Evolutionary conservation across 2,329 filamentous ascomycete species (phyloP), one percentile per base, ranked within the genome.

Genomic region (Fusarium lyarnte): DNA sequence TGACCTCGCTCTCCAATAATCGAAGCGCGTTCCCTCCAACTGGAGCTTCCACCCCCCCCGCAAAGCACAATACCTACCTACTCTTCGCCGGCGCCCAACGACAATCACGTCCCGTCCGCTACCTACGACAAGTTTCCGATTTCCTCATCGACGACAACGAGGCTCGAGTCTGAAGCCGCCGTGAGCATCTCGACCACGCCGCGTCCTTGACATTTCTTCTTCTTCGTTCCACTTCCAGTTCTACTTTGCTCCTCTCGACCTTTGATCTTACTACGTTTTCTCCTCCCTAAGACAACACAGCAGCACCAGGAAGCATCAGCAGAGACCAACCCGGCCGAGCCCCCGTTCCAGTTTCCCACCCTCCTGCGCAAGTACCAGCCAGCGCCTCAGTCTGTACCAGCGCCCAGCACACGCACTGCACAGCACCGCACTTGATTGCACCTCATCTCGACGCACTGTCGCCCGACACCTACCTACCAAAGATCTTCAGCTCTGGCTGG

Each of bases 401-500:
- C 70, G 69, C 68, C 61, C 57, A 70, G 61, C 31, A 53, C 49
- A 39, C 49, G 70, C 69, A 66, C 69, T 53, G 61, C 60, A 55
- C 46, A n/a, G 57, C 43, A 66, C 63, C 38, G 33, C 49, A 53
- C 49, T 67, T 57, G 53, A 67, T 53, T 53, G 64, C 63, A 67
- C 43, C 57, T 41, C 49, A 63, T 51, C 57, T 43, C 45, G 62
- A 63, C 64, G 55, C 66, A 71, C 67, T 45, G 51, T 70, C 70
- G 57, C 63, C 74, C 64, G 68, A 68, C 69, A 67, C 68, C 64
- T 73, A 63, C 66, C 74, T 73, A 63, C 66, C 74, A 61, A 71
- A 70, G 43, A 73, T 62, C 66, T 66, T 69, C 70, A 73, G 76
- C 68, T 69, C 77, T 78, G 77, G 75, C 77, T 77, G 77, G 77